Percentiles rank a stretch among this genome's conserved stretches.
phyloP scores from a whole-genome alignment of 2,329 filamentous ascomycete genomes.

The Parascedosporium putredinis region DNA sequence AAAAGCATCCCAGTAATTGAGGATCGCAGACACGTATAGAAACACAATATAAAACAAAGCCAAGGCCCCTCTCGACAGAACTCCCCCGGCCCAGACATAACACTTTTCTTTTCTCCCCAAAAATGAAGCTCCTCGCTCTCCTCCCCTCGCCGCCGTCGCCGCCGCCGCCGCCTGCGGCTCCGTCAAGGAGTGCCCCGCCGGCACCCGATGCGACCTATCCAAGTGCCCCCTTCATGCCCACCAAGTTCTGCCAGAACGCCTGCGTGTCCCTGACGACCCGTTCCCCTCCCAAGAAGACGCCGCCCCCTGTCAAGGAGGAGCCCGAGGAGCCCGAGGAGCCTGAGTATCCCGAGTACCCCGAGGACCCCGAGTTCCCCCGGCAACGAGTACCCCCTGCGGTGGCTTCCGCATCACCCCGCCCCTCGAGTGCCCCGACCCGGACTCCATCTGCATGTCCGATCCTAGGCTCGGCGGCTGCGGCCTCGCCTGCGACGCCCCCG shows the following conservation, averaged over 20 bases:
- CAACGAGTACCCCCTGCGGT: constrained; percentile 22
- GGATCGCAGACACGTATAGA: too few species aligned
- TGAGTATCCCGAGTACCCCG: constrained; percentile 14
- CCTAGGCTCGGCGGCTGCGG: constrained; percentile 21
- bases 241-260: neutral
- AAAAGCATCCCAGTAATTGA: too few species aligned
- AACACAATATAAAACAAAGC: too few species aligned
- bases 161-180: neutral
- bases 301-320: neutral
- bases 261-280: neutral
- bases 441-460: constrained; percentile 21
- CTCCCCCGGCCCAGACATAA: too few species aligned
- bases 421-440: constrained; percentile 13
- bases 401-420: constrained; percentile 14
- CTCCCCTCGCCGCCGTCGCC: constrained; percentile 6
- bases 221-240: neutral
- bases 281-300: neutral
- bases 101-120: neutral
- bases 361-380: neutral
- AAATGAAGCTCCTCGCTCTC: constrained; percentile 13
- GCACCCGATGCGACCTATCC: neutral
- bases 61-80: too few species aligned
- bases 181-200: neutral
- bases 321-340: constrained; percentile 1
- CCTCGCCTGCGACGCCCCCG: constrained; percentile 23